A percentile compares a stretch with the other conserved stretches of the same genome.
phyloP scores from a whole-genome alignment of 768 basidiomycete genomes.

The Bullera alba region DNA sequence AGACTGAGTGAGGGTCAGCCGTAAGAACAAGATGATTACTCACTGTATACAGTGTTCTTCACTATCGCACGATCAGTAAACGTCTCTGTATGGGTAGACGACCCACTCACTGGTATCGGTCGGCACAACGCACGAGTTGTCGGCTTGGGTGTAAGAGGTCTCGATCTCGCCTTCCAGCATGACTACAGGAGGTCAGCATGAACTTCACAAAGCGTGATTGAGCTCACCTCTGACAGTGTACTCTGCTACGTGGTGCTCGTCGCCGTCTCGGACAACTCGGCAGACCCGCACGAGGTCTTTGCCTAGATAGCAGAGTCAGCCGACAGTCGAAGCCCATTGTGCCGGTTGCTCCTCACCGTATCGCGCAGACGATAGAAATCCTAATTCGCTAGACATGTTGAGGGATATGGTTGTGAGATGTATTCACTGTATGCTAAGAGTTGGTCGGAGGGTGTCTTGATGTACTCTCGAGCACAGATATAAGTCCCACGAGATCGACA shows the following conservation, averaged over 20 bases:
- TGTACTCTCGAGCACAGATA: too few relatives aligned
- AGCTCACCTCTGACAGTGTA: conserved; percentile 20
- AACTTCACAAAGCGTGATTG: neutral
- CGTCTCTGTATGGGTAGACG: neutral
- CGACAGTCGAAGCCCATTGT: too few relatives aligned
- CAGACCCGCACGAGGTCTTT: conserved; percentile 84
- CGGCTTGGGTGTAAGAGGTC: conserved; percentile 68
- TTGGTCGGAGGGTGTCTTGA: too few relatives aligned
- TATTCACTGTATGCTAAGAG: neutral
- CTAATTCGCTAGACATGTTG: conserved; percentile 28
- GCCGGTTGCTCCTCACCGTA: conserved; percentile 18
- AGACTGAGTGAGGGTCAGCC: conserved; percentile 28
- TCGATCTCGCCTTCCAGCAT: conserved; percentile 78
- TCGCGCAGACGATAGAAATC: conserved; percentile 32
- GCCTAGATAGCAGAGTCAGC: conserved; percentile 47
- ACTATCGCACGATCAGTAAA: conserved; percentile 23
- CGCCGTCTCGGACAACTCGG: conserved; percentile 63
- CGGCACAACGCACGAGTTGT: conserved; percentile 73
- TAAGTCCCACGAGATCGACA: too few relatives aligned
- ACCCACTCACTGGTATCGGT: conserved; percentile 74
- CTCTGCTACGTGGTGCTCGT: conserved; percentile 32
- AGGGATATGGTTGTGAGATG: neutral
- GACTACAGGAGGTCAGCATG: conserved; percentile 31
- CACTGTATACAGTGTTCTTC: conserved; percentile 48
- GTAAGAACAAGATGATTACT: conserved; percentile 43